Conservation (phyloP, 148 eudicot genomes). For the Camellia japonica region DNA sequence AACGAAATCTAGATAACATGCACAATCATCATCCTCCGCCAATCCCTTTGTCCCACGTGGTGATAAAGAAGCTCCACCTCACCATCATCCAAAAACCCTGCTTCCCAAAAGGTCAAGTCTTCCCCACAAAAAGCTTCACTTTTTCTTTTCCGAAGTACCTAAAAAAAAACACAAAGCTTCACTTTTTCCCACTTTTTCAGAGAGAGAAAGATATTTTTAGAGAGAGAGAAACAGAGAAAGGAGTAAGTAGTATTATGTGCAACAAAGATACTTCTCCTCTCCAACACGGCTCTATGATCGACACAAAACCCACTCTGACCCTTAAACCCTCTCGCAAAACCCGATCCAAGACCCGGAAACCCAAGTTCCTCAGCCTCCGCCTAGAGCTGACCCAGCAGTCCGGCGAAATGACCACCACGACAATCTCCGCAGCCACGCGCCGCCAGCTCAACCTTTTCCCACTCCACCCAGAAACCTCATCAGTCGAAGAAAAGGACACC, state of each 20-base stretch:
- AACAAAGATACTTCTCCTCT: neutral
- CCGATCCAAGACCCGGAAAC: slow-evolving; percentile 30
- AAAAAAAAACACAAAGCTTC: too few relatives aligned
- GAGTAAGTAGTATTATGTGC: neutral
- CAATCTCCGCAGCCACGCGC: neutral
- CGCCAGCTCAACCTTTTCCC: slow-evolving; percentile 35
- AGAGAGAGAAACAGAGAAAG: neutral
- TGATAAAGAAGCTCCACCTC: neutral
- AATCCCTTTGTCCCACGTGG: slow-evolving; percentile 16
- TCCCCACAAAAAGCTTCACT: neutral
- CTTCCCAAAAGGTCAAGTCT: slow-evolving; percentile 2
- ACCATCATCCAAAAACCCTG: neutral
- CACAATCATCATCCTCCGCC: neutral
- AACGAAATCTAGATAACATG: slow-evolving; percentile 18
- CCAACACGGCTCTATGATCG: neutral
- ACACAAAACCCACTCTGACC: neutral
- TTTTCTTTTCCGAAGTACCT: too few relatives aligned
- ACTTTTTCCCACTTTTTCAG: slow-evolving; percentile 14
- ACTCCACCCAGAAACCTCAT: slow-evolving; percentile 32
- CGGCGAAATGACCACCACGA: slow-evolving; percentile 8
- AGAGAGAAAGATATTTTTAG: neutral
- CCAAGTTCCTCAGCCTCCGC: slow-evolving; percentile 52
- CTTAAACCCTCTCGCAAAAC: slow-evolving; percentile 14
- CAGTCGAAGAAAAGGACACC: slow-evolving; percentile 29
- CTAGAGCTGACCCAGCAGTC: slow-evolving; percentile 22